A percentile compares a stretch with the other conserved stretches of the same genome.
Evolutionary conservation across 441 rosid species (phyloP).

Genomic region (Jatropha podagrica): DNA sequence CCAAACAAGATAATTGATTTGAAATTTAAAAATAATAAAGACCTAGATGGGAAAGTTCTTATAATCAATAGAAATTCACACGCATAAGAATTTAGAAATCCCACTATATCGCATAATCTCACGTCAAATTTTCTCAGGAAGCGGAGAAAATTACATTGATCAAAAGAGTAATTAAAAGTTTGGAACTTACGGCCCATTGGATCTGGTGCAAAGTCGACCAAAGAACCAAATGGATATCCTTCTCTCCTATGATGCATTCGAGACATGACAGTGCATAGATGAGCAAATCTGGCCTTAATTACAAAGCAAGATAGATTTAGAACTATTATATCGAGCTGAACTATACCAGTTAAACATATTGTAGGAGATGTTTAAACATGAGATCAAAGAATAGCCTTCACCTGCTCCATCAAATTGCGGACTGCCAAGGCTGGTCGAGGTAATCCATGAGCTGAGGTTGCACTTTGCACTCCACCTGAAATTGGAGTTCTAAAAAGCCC

Average conservation of each 20-base stretch:
- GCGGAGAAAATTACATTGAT: not conserved
- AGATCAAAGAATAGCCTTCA: constrained; percentile 29
- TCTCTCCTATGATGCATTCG: constrained; percentile 95
- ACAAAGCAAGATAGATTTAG: constrained; percentile 24
- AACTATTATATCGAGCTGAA: constrained; percentile 3
- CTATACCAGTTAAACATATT: not conserved
- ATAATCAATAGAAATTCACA: not conserved
- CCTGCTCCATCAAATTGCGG: constrained; percentile 97
- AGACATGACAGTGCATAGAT: constrained; percentile 94
- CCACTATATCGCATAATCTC: not conserved
- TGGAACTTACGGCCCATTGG: constrained; percentile 81
- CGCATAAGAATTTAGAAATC: not conserved
- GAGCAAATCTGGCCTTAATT: constrained; percentile 94
- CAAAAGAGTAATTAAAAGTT: constrained; percentile 23
- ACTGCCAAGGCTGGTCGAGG: constrained; percentile 95
- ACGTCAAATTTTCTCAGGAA: not conserved
- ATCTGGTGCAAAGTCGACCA: constrained; percentile 96
- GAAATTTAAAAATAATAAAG: not conserved
- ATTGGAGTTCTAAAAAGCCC: constrained; percentile 98
- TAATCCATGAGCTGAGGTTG: constrained; percentile 94
- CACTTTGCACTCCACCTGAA: constrained; percentile 99
- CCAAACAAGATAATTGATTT: constrained; percentile 9
- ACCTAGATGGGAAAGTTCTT: not conserved
- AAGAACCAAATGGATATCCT: constrained; percentile 98
- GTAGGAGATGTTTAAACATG: constrained; percentile 6